These are phyloP conservation scores for Cylindrodendrum hubeiense DNA, from an alignment of 2,329 filamentous ascomycete genomes.

Conservation along the genomic window DNA sequence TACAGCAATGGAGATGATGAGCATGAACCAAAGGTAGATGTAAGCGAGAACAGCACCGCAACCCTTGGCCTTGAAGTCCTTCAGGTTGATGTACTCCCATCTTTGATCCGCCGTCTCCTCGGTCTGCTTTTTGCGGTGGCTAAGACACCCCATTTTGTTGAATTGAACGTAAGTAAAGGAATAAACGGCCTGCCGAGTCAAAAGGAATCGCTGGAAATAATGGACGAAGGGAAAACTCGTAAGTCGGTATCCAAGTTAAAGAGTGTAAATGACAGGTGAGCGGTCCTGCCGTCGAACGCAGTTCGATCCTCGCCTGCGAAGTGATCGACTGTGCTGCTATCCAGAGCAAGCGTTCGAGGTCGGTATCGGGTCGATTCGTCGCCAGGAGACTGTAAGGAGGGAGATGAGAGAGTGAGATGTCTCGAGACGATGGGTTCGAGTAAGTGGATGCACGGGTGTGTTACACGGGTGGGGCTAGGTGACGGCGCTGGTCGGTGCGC, in stretches of 20 bases:
- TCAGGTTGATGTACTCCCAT: conserved; percentile 87
- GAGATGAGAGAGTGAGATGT: conserved; percentile 29
- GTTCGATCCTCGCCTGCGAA: conserved; percentile 65
- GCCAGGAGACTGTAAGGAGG: conserved; percentile 13
- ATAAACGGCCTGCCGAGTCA: conserved; percentile 27
- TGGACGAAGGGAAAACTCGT: conserved; percentile 23
- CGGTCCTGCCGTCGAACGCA: conserved; percentile 58
- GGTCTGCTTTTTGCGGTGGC: conserved; percentile 70
- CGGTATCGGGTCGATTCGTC: conserved; percentile 4
- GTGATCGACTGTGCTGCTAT: conserved; percentile 54
- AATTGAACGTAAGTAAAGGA: conserved; percentile 4
- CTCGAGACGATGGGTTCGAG: conserved; percentile 8
- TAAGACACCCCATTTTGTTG: conserved; percentile 74
- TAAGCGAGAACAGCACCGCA: conserved; percentile 85
- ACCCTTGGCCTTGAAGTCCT: conserved; percentile 87
- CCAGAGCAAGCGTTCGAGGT: conserved; percentile 31
- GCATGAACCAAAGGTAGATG: conserved; percentile 84
- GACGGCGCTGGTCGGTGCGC: conserved; percentile 24
- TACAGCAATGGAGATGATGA: conserved; percentile 83
- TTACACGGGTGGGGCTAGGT: conserved; percentile 24
- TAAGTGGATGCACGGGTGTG: conserved; percentile 15
- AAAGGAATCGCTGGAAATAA: conserved; percentile 16
- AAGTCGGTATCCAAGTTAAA: conserved; percentile 28
- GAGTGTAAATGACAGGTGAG: conserved; percentile 23
- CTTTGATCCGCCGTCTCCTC: conserved; percentile 85